phyloP scores from a whole-genome alignment of 2,329 filamentous ascomycete species.

The Ophiostoma angusticollis region DNA sequence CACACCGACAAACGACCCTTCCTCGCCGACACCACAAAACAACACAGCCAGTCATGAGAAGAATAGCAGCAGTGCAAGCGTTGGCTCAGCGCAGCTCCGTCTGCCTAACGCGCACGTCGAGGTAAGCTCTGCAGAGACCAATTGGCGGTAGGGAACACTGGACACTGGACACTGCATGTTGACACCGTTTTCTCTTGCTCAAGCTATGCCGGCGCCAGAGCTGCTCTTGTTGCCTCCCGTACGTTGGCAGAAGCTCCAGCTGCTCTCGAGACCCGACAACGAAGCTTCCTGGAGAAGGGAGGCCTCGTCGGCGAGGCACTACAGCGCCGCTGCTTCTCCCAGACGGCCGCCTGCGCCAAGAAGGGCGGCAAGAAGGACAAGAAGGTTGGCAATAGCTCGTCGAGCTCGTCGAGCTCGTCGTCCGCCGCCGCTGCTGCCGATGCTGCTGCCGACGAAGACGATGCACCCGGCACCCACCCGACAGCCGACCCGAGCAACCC shows the following conservation, averaged over 20 bases:
- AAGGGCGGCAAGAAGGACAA: constrained; percentile 14
- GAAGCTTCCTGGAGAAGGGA: neutral
- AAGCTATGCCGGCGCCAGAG: no score
- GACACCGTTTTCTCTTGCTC: no score
- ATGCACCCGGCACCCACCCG: constrained; percentile 5
- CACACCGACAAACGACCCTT: neutral
- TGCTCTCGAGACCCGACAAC: no score
- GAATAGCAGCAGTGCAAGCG: constrained; percentile 5
- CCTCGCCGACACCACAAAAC: neutral
- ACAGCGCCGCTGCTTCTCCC: constrained; percentile 8
- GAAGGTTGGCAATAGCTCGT: neutral
- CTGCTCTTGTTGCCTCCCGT: no score
- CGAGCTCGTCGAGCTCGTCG: neutral
- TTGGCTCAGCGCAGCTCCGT: constrained; percentile 7
- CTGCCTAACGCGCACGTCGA: constrained; percentile 2
- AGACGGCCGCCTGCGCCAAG: constrained; percentile 7
- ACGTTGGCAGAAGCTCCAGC: no score
- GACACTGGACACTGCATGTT: no score
- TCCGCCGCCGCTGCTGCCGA: neutral
- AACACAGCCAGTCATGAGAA: constrained; percentile 6
- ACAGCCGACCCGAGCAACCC: constrained; percentile 9
- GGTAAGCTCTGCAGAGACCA: neutral
- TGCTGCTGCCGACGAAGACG: constrained; percentile 1
- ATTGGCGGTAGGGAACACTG: no score
- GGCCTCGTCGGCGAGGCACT: neutral